Evolutionary conservation across 2,329 filamentous ascomycete genomes (phyloP).

Genomic region (Pseudocercospora crystallina): DNA sequence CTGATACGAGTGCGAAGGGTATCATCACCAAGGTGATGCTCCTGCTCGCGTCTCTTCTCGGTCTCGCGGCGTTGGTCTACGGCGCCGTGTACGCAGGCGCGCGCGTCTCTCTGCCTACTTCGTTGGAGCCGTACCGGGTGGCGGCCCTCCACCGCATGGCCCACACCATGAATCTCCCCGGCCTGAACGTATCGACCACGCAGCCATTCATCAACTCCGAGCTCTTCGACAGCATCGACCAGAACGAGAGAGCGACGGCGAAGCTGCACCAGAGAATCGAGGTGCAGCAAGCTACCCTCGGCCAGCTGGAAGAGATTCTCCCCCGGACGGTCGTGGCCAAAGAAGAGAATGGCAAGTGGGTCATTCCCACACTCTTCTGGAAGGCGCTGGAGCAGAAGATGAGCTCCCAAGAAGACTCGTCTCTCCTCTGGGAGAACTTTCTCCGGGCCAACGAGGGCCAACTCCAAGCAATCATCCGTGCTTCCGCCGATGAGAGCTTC

Average conservation of each 20-base stretch:
- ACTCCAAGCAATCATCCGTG: slow-evolving; percentile 39
- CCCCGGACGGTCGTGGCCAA: slow-evolving; percentile 5
- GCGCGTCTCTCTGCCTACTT: background rate
- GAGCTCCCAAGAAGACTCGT: slow-evolving; percentile 46
- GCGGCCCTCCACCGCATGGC: background rate
- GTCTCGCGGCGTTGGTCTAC: background rate
- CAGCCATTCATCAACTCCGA: slow-evolving; percentile 12
- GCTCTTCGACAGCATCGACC: slow-evolving; percentile 9
- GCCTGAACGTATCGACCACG: background rate
- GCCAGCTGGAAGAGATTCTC: slow-evolving; percentile 9
- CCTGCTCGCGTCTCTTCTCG: background rate
- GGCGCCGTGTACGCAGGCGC: background rate
- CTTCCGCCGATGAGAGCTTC: slow-evolving; percentile 21
- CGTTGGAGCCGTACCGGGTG: background rate
- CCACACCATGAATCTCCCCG: no score
- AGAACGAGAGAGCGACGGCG: slow-evolving; percentile 1
- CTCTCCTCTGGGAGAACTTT: slow-evolving; percentile 31
- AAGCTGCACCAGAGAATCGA: slow-evolving; percentile 1
- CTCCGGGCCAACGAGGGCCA: slow-evolving; percentile 38
- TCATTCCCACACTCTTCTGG: slow-evolving; percentile 65
- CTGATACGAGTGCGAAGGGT: slow-evolving; percentile 1
- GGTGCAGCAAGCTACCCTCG: slow-evolving; percentile 5
- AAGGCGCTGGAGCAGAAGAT: slow-evolving; percentile 61
- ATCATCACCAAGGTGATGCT: background rate
- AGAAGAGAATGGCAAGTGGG: slow-evolving; percentile 47